These are phyloP conservation scores for Pythium phragmiticola DNA, from an alignment of 352 stramenopile genomes.

Conservation along the genomic window DNA sequence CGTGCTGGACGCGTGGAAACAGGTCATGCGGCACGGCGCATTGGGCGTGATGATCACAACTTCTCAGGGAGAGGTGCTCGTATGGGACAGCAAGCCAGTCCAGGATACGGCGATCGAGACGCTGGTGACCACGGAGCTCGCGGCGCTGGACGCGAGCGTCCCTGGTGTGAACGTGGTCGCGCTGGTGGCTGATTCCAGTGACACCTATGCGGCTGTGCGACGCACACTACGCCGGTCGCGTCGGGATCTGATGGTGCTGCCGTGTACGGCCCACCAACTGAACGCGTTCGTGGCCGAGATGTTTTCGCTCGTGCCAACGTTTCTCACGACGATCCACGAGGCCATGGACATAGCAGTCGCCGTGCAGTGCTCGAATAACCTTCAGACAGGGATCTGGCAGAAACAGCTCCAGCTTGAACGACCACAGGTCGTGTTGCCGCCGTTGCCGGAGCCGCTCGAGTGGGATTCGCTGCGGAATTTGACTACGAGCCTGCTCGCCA, in stretches of 20 bases:
- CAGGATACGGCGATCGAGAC: not conserved
- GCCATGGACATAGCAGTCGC: conserved; percentile 6
- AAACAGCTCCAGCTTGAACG: conserved; percentile 10
- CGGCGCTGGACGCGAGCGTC: conserved; percentile 3
- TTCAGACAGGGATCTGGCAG: conserved; percentile 4
- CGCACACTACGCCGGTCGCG: conserved; percentile 5
- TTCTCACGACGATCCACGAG: not conserved
- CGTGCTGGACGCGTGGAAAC: conserved; percentile 23
- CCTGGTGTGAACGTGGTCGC: conserved; percentile 12
- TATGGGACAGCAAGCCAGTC: conserved; percentile 8
- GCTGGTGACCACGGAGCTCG: conserved; percentile 3
- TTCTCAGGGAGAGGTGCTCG: conserved; percentile 16
- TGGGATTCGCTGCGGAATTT: conserved; percentile 16
- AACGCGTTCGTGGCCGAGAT: conserved; percentile 21
- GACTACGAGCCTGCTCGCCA: conserved; percentile 10
- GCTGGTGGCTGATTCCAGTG: conserved; percentile 18
- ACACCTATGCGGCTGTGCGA: conserved; percentile 1
- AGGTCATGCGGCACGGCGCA: not conserved
- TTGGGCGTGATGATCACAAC: conserved; percentile 20
- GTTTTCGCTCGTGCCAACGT: conserved; percentile 17
- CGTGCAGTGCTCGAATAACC: not conserved
- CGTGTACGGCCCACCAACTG: conserved; percentile 23
- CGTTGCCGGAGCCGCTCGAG: conserved; percentile 10
- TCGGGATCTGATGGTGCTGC: conserved; percentile 27
- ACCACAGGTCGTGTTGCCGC: not conserved